Evolutionary conservation across 495 filamentous ascomycete genomes (phyloP).

Genomic region (Lepraria neglecta): DNA sequence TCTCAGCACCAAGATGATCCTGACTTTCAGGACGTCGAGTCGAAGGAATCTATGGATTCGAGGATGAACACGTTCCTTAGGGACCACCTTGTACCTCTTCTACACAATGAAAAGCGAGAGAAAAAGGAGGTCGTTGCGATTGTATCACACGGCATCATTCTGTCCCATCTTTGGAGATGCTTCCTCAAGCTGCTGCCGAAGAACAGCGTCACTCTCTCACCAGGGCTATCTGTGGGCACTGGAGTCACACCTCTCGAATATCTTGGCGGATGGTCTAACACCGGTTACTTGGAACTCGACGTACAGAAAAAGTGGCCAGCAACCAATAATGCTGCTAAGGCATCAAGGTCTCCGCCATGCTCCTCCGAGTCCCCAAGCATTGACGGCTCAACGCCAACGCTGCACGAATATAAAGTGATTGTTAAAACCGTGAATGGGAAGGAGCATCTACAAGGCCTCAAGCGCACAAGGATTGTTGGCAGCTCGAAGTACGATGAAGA

Average conservation of each 20-base stretch:
- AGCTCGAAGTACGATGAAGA: slow-evolving; percentile 63
- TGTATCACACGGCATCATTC: slow-evolving; percentile 75
- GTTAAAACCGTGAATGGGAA: slow-evolving; percentile 56
- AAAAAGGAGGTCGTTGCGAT: slow-evolving; percentile 47
- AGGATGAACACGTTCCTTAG: slow-evolving; percentile 60
- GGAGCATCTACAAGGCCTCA: slow-evolving; percentile 63
- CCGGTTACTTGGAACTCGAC: slow-evolving; percentile 52
- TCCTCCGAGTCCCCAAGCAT: not conserved
- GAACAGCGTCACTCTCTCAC: slow-evolving; percentile 32
- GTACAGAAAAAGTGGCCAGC: slow-evolving; percentile 26
- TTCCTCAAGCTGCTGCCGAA: slow-evolving; percentile 51
- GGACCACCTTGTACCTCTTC: slow-evolving; percentile 49
- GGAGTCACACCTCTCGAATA: slow-evolving; percentile 32
- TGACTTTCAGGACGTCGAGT: slow-evolving; percentile 49
- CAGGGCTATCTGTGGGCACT: slow-evolving; percentile 22
- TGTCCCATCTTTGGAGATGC: slow-evolving; percentile 58
- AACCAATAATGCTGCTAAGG: not conserved
- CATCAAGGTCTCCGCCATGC: not conserved
- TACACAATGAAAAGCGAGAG: slow-evolving; percentile 34
- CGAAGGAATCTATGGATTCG: slow-evolving; percentile 55
- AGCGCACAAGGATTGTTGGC: slow-evolving; percentile 70
- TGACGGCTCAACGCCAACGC: not conserved
- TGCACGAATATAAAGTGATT: slow-evolving; percentile 30
- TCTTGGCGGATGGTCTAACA: slow-evolving; percentile 59
- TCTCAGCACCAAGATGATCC: slow-evolving; percentile 29